Conservation (phyloP, 2,329 filamentous ascomycete species). For the Alternaria ethzedia region DNA sequence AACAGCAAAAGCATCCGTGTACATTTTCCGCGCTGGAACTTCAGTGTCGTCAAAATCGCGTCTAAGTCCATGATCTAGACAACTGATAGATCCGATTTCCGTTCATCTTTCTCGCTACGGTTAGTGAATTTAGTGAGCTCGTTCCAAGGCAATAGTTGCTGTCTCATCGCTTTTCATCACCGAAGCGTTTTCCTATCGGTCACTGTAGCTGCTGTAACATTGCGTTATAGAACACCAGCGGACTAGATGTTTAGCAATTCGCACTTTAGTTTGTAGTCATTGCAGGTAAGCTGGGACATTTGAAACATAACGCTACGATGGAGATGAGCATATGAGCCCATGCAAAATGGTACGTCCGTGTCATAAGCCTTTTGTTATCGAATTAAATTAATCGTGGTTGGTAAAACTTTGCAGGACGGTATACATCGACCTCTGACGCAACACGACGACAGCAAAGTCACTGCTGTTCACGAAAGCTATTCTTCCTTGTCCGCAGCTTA, state of each 20-base stretch:
- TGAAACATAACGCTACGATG: background rate
- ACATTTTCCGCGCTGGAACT: slow-evolving; percentile 51
- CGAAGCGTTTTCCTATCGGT: background rate
- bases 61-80: background rate
- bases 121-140: background rate
- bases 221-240: background rate
- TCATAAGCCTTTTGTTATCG: background rate
- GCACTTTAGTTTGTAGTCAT: background rate
- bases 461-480: background rate
- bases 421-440: background rate
- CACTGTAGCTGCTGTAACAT: background rate
- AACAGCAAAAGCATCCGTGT: slow-evolving; percentile 34
- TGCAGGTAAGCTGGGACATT: background rate
- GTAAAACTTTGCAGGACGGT: background rate
- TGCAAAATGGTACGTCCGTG: background rate
- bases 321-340: background rate
- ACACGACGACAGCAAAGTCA: background rate
- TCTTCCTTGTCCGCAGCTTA: background rate
- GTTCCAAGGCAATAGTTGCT: background rate
- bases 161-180: background rate
- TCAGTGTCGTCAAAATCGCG: slow-evolving; percentile 31
- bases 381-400: background rate
- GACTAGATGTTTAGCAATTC: background rate
- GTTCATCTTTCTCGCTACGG: background rate
- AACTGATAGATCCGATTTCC: background rate